These are phyloP conservation scores for Fusarium nematophilum DNA, from an alignment of 2,329 filamentous ascomycete genomes.

Conservation along the genomic window DNA sequence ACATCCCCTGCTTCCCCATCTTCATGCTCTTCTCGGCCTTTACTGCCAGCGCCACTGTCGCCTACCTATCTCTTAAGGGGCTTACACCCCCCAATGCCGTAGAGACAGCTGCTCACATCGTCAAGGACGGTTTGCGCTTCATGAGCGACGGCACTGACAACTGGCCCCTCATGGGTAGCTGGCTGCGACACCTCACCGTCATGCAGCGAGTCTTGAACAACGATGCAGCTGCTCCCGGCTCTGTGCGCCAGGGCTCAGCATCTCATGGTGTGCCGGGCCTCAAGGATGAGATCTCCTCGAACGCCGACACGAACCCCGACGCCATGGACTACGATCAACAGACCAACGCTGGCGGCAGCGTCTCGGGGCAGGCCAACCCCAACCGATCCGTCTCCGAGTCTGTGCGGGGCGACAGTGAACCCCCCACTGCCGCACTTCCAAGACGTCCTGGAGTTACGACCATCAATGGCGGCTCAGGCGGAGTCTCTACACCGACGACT, in stretches of 20 bases:
- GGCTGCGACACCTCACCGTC: slow-evolving; percentile 69
- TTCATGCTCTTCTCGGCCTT: slow-evolving; percentile 74
- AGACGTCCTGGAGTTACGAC: slow-evolving; percentile 67
- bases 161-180: slow-evolving; percentile 69
- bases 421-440: slow-evolving; percentile 58
- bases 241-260: slow-evolving; percentile 50
- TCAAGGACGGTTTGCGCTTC: slow-evolving; percentile 68
- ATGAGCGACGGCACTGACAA: slow-evolving; percentile 69
- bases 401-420: slow-evolving; percentile 64
- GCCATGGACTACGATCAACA: slow-evolving; percentile 68
- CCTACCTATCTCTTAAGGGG: slow-evolving; percentile 71
- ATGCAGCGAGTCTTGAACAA: slow-evolving; percentile 71
- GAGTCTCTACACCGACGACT: slow-evolving; percentile 59
- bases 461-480: slow-evolving; percentile 67
- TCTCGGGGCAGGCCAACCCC: slow-evolving; percentile 45
- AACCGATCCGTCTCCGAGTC: slow-evolving; percentile 53
- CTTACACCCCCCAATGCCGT: slow-evolving; percentile 66
- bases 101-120: slow-evolving; percentile 67
- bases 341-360: slow-evolving; percentile 33
- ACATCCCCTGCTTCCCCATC: slow-evolving; percentile 69
- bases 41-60: slow-evolving; percentile 69
- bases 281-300: slow-evolving; percentile 67
- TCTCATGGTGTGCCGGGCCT: slow-evolving; percentile 48
- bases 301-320: slow-evolving; percentile 66
- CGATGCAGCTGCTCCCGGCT: slow-evolving; percentile 54